Evolutionary conservation across 2,329 filamentous ascomycete species (phyloP).

Genomic region (Colletotrichum noveboracense): DNA sequence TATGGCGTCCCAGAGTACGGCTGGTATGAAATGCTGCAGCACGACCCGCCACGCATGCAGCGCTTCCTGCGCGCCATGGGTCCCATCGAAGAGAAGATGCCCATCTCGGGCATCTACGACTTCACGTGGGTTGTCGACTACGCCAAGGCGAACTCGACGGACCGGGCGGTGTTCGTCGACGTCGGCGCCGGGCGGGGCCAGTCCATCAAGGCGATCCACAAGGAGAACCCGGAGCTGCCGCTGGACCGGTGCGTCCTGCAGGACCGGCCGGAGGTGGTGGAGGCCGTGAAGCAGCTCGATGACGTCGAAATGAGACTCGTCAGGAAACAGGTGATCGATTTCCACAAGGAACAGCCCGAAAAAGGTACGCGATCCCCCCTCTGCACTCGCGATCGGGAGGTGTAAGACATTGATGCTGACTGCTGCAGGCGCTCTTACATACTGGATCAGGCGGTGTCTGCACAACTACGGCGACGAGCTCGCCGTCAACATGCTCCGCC

Average conservation of each 20-base stretch:
- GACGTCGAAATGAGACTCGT: constrained; percentile 22
- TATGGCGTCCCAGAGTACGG: constrained; percentile 30
- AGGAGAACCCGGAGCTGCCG: constrained; percentile 29
- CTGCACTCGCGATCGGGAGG: neutral
- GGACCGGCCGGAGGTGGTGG: constrained; percentile 34
- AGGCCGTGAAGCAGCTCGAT: constrained; percentile 24
- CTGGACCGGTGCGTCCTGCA: constrained; percentile 34
- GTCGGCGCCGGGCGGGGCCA: constrained; percentile 37
- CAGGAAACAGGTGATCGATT: constrained; percentile 29
- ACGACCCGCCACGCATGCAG: constrained; percentile 28
- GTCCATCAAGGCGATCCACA: constrained; percentile 28
- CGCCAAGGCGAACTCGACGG: neutral
- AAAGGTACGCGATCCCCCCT: constrained; percentile 6
- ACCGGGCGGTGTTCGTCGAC: constrained; percentile 34
- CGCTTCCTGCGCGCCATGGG: constrained; percentile 36
- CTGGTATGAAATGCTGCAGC: constrained; percentile 36
- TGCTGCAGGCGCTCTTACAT: constrained; percentile 36
- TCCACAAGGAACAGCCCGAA: constrained; percentile 30
- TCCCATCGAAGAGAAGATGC: constrained; percentile 27
- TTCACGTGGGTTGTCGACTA: constrained; percentile 31
- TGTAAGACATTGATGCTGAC: neutral
- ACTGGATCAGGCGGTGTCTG: constrained; percentile 41
- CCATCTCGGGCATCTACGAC: constrained; percentile 34
- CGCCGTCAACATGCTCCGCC: constrained; percentile 34
- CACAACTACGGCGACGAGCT: constrained; percentile 41